Evolutionary conservation across 371 early-diverging fungal species (phyloP), one percentile per base, ranked within the genome.

Genomic region (Rhizomucor miehei): DNA sequence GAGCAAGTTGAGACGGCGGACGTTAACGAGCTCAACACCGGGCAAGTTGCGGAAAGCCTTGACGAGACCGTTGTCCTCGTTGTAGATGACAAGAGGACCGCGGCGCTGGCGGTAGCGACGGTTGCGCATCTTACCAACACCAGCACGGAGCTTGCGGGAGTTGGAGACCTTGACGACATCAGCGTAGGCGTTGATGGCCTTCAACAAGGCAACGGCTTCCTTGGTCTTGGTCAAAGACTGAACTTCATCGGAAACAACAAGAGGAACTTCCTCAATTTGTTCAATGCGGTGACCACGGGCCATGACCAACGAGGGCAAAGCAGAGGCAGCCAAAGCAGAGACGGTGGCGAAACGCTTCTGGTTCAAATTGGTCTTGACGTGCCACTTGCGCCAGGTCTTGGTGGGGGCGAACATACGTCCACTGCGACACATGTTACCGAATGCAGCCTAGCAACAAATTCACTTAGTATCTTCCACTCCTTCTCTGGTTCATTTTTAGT

Each of bases 401-500:
- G 98, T 99, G 48, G 99, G 99, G 67, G 99, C 97, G 74, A 99
- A 99, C 99, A 99, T 99, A 74, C 99, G 93, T 80, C 99, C 99
- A 71, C 94, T 94, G 80, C 99, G 92, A 87, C 98, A 97, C 95
- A 99, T 98, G 92, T 99, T 99, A 70, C 99, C 99, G 84, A 98
- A 99, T 60, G 99, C 99, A 73, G 98, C 98, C 66, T 66, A 66
- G 5, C 16, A 50, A 6, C 19, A 19, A 19, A 4, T 41, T 4
- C 19, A 5, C 5, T 29, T 29, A 29, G 3, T 29, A 29, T 29
- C 29, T n/a, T n/a, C n/a, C 38, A 14, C 38, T 38, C 41, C 41
- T 16, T 41, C 29, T 29, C 8, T n/a, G n/a, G n/a, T n/a, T n/a
- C n/a, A n/a, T n/a, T n/a, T n/a, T n/a, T n/a, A n/a, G 40, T 29